Percentiles rank a stretch among this genome's conserved stretches.
Evolutionary conservation across 495 filamentous ascomycete genomes (phyloP).

Genomic region (Chaetomium cochliodes): DNA sequence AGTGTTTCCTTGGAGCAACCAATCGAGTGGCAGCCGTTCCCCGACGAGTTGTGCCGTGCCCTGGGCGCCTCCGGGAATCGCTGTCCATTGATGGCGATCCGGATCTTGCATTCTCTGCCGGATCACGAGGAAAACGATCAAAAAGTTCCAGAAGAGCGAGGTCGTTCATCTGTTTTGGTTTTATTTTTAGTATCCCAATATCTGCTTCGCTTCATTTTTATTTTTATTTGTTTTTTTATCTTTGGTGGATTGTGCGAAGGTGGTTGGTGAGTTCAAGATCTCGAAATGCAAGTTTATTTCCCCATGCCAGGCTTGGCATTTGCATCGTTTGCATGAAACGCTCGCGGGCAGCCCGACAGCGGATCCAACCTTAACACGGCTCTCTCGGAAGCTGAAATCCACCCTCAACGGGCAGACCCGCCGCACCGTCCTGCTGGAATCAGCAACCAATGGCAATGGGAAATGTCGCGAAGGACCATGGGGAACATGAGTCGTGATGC

Average conservation of each 20-base stretch:
- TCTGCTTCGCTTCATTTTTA: too few species aligned
- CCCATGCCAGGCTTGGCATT: not conserved
- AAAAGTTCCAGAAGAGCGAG: not conserved
- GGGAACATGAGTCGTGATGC: not conserved
- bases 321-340: constrained; percentile 7
- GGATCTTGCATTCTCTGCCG: constrained; percentile 5
- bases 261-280: not conserved
- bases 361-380: not conserved
- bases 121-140: not conserved
- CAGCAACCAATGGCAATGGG: not conserved
- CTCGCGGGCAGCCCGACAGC: not conserved
- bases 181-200: too few species aligned
- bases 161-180: too few species aligned
- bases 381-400: not conserved
- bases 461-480: not conserved
- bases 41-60: not conserved
- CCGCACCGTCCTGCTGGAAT: not conserved
- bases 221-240: not conserved
- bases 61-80: constrained; percentile 5
- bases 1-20: not conserved
- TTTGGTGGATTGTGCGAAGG: not conserved
- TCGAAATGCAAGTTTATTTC: not conserved
- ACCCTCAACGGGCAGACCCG: not conserved
- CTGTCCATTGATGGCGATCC: not conserved
- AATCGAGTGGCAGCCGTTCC: not conserved